These are phyloP conservation scores for Cryphonectria naterciae DNA, from an alignment of 2,329 filamentous ascomycete genomes.

Conservation along the genomic window DNA sequence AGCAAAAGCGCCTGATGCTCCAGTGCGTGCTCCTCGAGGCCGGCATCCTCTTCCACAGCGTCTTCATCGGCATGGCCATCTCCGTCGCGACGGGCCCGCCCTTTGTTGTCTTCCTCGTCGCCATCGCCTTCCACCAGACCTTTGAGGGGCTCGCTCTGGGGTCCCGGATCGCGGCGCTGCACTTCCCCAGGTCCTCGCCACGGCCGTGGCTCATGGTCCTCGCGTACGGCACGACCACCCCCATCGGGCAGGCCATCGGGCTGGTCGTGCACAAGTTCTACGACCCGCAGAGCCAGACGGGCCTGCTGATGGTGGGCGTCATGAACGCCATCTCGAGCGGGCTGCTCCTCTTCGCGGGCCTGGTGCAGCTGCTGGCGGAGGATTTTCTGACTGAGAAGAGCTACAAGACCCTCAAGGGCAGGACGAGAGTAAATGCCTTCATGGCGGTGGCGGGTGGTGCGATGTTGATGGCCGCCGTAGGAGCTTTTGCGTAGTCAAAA, in stretches of 20 bases:
- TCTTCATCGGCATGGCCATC: conserved; percentile 87
- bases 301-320: conserved; percentile 80
- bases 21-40: conserved; percentile 82
- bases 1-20: conserved; percentile 69
- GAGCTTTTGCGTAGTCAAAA: conserved; percentile 69
- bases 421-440: conserved; percentile 64
- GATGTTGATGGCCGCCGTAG: conserved; percentile 71
- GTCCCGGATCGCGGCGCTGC: conserved; percentile 80
- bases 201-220: conserved; percentile 85
- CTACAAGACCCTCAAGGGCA: conserved; percentile 67
- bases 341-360: conserved; percentile 77
- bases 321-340: conserved; percentile 88
- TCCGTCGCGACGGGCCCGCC: conserved; percentile 79
- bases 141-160: conserved; percentile 88
- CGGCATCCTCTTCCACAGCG: conserved; percentile 81
- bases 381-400: conserved; percentile 81
- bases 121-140: conserved; percentile 83
- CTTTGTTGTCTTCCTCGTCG: conserved; percentile 78
- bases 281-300: conserved; percentile 75
- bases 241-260: conserved; percentile 82
- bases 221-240: conserved; percentile 77
- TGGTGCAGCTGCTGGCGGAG: conserved; percentile 84
- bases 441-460: conserved; percentile 67
- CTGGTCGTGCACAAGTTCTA: conserved; percentile 78
- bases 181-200: conserved; percentile 72